Conservation (phyloP, 768 basidiomycete species). For the Flagelloscypha sp. region DNA sequence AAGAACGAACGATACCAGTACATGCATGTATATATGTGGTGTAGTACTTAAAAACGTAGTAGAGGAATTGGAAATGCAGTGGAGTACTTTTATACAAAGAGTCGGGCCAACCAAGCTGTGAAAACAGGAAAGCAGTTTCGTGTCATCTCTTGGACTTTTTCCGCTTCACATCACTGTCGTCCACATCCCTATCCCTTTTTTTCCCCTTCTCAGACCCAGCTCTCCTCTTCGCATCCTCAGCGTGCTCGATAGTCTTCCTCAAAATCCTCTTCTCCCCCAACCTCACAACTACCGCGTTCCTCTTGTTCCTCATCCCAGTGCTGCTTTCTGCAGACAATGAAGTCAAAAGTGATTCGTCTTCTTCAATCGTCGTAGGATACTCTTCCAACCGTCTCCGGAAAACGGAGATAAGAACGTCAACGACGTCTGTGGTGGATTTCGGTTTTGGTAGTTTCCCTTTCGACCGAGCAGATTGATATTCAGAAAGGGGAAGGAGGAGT, state of each 20-base stretch:
- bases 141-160: not conserved
- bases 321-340: constrained; percentile 1
- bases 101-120: no score
- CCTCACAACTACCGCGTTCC: constrained; percentile 63
- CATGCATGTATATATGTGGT: no score
- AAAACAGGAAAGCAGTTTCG: no score
- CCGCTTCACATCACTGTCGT: constrained; percentile 2
- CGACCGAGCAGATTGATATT: constrained; percentile 50
- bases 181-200: constrained; percentile 2
- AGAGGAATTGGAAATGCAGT: no score
- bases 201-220: constrained; percentile 1
- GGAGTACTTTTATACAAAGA: no score
- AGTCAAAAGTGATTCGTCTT: constrained; percentile 21
- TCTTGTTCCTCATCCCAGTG: constrained; percentile 35
- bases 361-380: constrained; percentile 58
- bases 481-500: constrained; percentile 43
- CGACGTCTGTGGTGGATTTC: constrained; percentile 38
- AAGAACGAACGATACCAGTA: no score
- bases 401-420: constrained; percentile 41
- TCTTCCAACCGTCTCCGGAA: constrained; percentile 40
- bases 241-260: constrained; percentile 15
- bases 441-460: constrained; percentile 75
- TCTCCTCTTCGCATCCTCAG: constrained; percentile 7
- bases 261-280: constrained; percentile 76
- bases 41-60: no score